These are phyloP conservation scores for Hippophae tibetana DNA, from an alignment of 306 rosid genomes.

Conservation along the genomic window DNA sequence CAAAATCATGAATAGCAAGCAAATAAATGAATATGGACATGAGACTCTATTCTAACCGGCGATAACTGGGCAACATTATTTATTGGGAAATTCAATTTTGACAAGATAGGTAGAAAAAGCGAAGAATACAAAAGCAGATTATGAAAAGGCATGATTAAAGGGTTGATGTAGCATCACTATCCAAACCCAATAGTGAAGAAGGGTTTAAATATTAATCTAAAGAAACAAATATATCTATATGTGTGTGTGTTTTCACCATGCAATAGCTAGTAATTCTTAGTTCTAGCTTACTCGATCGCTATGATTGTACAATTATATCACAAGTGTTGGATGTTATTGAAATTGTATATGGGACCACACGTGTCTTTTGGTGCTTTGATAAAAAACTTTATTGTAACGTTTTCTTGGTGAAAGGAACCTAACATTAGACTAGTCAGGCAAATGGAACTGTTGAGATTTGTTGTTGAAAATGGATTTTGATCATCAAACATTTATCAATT, in stretches of 20 bases:
- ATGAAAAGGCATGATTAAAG: constrained; percentile 17
- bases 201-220: background rate
- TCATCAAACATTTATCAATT: background rate
- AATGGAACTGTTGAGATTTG: constrained; percentile 26
- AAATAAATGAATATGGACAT: too few species aligned
- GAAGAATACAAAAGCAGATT: constrained; percentile 5
- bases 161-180: constrained; percentile 47
- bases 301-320: constrained; percentile 26
- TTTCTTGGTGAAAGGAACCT: constrained; percentile 24
- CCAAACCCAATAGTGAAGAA: constrained; percentile 7
- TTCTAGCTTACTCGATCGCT: background rate
- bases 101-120: constrained; percentile 4
- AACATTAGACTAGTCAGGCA: constrained; percentile 18
- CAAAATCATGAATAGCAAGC: too few species aligned
- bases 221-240: too few species aligned
- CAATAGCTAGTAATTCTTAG: too few species aligned
- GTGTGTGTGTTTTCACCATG: too few species aligned
- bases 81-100: background rate
- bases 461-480: constrained; percentile 24
- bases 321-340: constrained; percentile 14
- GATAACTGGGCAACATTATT: too few species aligned
- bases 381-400: constrained; percentile 23
- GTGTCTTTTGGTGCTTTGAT: constrained; percentile 12
- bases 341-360: constrained; percentile 35
- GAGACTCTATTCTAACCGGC: too few species aligned